These are phyloP conservation scores for Penicillium polonicum DNA, from an alignment of 2,329 filamentous ascomycete genomes.

Conservation along the genomic window DNA sequence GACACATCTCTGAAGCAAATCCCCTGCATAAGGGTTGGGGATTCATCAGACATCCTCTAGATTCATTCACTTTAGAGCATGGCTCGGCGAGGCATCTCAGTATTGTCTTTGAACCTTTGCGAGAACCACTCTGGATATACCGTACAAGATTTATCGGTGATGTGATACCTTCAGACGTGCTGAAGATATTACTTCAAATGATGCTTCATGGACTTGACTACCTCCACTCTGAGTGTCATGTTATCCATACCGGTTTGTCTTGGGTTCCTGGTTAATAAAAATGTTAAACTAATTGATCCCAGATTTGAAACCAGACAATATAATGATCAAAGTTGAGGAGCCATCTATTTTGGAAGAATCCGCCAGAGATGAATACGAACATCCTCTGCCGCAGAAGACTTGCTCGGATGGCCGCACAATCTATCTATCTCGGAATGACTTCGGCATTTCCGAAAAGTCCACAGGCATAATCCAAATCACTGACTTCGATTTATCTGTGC, in stretches of 20 bases:
- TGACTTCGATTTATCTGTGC: conserved; percentile 36
- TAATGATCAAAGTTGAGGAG: conserved; percentile 37
- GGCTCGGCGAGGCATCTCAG: not conserved
- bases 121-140: not conserved
- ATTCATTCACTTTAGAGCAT: not conserved
- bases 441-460: conserved; percentile 23
- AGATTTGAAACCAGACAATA: conserved; percentile 37
- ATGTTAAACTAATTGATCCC: not conserved
- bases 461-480: conserved; percentile 30
- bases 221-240: conserved; percentile 43
- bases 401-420: conserved; percentile 33
- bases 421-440: conserved; percentile 36
- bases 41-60: not conserved
- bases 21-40: not conserved
- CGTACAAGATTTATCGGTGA: not conserved
- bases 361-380: conserved; percentile 28
- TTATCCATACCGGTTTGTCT: conserved; percentile 44
- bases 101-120: not conserved
- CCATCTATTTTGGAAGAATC: conserved; percentile 21
- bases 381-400: conserved; percentile 33
- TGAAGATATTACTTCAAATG: conserved; percentile 36
- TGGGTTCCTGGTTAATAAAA: not conserved
- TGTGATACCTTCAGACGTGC: conserved; percentile 19
- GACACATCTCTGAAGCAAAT: not conserved
- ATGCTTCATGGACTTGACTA: conserved; percentile 44